Conservation (phyloP, 805 yeast species). For the Suhomyces faveliae region DNA sequence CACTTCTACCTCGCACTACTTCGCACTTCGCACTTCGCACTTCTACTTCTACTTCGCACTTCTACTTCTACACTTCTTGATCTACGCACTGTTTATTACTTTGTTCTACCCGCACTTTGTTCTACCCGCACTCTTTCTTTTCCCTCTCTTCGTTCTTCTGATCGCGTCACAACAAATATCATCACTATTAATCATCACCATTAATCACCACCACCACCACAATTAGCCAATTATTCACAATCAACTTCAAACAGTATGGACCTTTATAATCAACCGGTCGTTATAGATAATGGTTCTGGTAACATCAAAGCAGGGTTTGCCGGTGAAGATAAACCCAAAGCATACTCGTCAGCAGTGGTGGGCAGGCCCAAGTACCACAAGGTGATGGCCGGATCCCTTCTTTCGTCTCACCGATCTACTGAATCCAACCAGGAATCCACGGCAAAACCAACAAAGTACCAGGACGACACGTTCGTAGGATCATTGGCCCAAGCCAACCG, state of each 20-base stretch:
- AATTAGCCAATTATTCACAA: too few relatives aligned
- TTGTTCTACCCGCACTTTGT: too few relatives aligned
- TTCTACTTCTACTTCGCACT: too few relatives aligned
- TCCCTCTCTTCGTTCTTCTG: too few relatives aligned
- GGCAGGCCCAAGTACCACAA: conserved; percentile 85
- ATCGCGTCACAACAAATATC: too few relatives aligned
- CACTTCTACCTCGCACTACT: too few relatives aligned
- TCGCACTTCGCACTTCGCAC: too few relatives aligned
- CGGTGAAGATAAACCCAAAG: conserved; percentile 80
- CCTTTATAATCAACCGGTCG: conserved; percentile 46
- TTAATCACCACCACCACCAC: too few relatives aligned
- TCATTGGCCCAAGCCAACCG: conserved; percentile 68
- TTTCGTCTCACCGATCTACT: conserved; percentile 2
- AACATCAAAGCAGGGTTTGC: conserved; percentile 87
- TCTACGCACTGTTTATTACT: too few relatives aligned
- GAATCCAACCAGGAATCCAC: conserved; percentile 14
- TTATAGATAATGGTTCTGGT: conserved; percentile 70
- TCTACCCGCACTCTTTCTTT: background rate
- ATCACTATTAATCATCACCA: too few relatives aligned
- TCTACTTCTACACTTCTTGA: too few relatives aligned
- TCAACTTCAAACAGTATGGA: conserved; percentile 7
- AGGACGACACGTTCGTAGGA: conserved; percentile 68
- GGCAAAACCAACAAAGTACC: background rate
- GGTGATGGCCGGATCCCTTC: conserved; percentile 61
- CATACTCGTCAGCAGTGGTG: conserved; percentile 59